Percentiles rank a stretch among this genome's conserved stretches.
phyloP scores from a whole-genome alignment of 2,329 filamentous ascomycete genomes.

The Zasmidium cellare region DNA sequence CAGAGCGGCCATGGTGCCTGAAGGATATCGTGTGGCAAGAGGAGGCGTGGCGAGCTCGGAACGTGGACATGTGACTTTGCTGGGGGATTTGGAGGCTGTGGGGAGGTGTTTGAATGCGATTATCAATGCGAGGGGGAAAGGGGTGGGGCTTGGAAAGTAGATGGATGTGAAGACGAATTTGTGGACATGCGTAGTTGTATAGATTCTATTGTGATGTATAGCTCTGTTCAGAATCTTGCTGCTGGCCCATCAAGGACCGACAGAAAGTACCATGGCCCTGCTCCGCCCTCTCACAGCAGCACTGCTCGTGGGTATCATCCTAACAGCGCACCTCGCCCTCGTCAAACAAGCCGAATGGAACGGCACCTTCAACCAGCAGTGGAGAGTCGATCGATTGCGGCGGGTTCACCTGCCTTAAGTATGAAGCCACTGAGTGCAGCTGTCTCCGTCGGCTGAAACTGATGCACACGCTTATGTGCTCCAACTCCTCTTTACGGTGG shows the following conservation, averaged over 20 bases:
- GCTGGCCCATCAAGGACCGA: too few species aligned
- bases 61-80: slow-evolving; percentile 80
- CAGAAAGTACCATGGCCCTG: too few species aligned
- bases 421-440: too few species aligned
- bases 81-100: slow-evolving; percentile 81
- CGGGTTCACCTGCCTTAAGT: too few species aligned
- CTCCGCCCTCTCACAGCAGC: not conserved
- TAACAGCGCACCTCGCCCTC: slow-evolving; percentile 17
- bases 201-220: too few species aligned
- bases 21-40: slow-evolving; percentile 72
- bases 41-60: slow-evolving; percentile 78
- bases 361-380: slow-evolving; percentile 18
- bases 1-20: slow-evolving; percentile 78
- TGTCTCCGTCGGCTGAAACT: too few species aligned
- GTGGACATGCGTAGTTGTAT: not conserved
- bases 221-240: too few species aligned
- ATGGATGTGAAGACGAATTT: not conserved
- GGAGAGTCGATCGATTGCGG: too few species aligned
- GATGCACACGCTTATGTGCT: too few species aligned
- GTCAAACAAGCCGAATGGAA: slow-evolving; percentile 23
- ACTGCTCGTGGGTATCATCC: slow-evolving; percentile 7
- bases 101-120: slow-evolving; percentile 72
- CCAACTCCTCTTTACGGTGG: too few species aligned
- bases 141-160: slow-evolving; percentile 65
- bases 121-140: slow-evolving; percentile 64